Percentiles rank a stretch among this genome's conserved stretches.
Evolutionary conservation across 2,329 filamentous ascomycete genomes (phyloP).

Genomic region (Fusarium fujikuroi): DNA sequence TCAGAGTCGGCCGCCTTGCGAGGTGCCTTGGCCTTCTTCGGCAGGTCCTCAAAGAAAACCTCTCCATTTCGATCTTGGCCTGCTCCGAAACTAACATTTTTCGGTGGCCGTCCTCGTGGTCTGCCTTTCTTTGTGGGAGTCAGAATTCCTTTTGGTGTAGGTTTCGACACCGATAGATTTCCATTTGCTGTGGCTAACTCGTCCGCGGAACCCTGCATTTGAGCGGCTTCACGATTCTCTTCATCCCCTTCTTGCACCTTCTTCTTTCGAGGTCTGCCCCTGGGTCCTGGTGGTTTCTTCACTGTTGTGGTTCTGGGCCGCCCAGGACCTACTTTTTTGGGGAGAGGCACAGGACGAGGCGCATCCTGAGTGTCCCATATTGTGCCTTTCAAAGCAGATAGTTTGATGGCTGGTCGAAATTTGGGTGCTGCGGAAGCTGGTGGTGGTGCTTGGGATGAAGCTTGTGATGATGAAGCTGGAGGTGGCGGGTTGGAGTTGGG

Average conservation of each 20-base stretch:
- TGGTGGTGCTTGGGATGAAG: slow-evolving; percentile 19
- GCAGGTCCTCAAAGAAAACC: slow-evolving; percentile 64
- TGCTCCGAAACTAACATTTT: slow-evolving; percentile 65
- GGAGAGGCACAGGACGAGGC: slow-evolving; percentile 20
- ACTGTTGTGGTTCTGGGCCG: slow-evolving; percentile 32
- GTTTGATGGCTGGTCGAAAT: slow-evolving; percentile 51
- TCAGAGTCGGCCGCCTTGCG: slow-evolving; percentile 47
- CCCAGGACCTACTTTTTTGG: slow-evolving; percentile 39
- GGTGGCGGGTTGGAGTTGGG: background rate
- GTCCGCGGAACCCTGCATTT: slow-evolving; percentile 16
- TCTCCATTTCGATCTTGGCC: slow-evolving; percentile 53
- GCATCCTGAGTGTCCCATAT: slow-evolving; percentile 51
- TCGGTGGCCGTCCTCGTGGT: slow-evolving; percentile 52
- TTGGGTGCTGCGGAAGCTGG: slow-evolving; percentile 24
- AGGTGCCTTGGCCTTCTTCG: slow-evolving; percentile 50
- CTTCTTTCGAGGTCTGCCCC: slow-evolving; percentile 37
- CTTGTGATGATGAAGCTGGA: slow-evolving; percentile 15
- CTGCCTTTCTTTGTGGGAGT: slow-evolving; percentile 62
- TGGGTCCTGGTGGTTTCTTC: slow-evolving; percentile 38
- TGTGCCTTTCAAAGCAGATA: slow-evolving; percentile 51
- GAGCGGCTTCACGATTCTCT: slow-evolving; percentile 6
- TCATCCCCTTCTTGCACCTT: slow-evolving; percentile 28
- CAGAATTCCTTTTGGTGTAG: slow-evolving; percentile 64
- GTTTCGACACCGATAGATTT: slow-evolving; percentile 29
- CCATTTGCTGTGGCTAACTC: slow-evolving; percentile 29